phyloP scores from a whole-genome alignment of 805 yeast species.

The Candida verbasci region DNA sequence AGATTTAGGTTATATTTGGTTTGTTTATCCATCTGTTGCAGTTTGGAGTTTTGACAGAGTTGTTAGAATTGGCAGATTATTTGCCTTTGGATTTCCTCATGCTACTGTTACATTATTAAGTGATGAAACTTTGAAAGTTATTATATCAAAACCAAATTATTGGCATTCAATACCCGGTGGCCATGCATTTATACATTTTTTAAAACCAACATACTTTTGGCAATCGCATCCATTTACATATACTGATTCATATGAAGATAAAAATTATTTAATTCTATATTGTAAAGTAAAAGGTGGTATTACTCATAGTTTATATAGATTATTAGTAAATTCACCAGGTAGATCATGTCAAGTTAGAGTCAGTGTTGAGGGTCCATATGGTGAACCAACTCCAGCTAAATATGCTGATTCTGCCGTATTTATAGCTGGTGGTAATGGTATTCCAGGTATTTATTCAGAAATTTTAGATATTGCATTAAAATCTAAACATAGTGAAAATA shows the following conservation, averaged over 20 bases:
- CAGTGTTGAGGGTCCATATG: conserved; percentile 67
- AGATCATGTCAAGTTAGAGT: conserved; percentile 24
- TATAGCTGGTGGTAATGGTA: conserved; percentile 73
- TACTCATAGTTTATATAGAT: conserved; percentile 26
- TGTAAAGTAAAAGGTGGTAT: conserved; percentile 35
- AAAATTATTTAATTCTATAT: conserved; percentile 22
- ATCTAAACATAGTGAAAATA: conserved; percentile 14
- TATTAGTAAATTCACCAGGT: conserved; percentile 24
- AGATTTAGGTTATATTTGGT: conserved; percentile 26
- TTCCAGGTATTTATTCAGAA: conserved; percentile 52
- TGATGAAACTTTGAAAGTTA: conserved; percentile 34
- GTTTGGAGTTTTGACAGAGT: conserved; percentile 35
- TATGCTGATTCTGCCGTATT: conserved; percentile 52
- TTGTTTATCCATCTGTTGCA: conserved; percentile 28
- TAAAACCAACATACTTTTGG: conserved; percentile 34
- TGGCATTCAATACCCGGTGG: conserved; percentile 40
- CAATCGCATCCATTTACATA: conserved; percentile 42
- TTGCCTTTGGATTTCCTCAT: conserved; percentile 32
- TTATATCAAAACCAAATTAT: conserved; percentile 29
- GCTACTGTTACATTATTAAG: conserved; percentile 26
- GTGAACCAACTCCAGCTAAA: conserved; percentile 45
- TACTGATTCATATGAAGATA: conserved; percentile 21
- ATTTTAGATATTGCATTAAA: conserved; percentile 25
- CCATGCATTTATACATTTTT: conserved; percentile 36
- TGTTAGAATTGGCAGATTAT: conserved; percentile 23